A percentile compares a stretch with the other conserved stretches of the same genome.
Conservation (phyloP, 345 rosid species). For the Moricandia moricandioides region DNA sequence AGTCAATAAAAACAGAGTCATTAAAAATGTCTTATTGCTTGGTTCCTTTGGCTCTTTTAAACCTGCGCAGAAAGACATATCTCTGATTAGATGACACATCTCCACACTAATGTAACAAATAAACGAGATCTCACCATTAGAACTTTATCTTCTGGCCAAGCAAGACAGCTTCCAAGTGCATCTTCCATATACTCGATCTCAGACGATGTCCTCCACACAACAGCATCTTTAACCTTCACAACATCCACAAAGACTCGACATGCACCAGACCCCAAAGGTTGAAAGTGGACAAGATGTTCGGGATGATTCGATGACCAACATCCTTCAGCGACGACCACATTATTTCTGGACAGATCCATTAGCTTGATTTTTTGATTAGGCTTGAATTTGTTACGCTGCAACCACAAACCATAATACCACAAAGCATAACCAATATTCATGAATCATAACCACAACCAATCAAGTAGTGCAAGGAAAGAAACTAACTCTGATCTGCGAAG, state of each 20-base stretch:
- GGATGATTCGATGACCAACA: neutral
- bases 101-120: too few relatives aligned
- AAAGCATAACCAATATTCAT: too few relatives aligned
- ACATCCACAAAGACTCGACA: neutral
- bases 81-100: too few relatives aligned
- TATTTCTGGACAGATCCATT: neutral
- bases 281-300: neutral
- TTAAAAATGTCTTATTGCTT: neutral
- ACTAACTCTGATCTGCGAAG: too few relatives aligned
- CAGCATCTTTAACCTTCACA: neutral
- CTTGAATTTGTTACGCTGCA: neutral
- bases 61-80: too few relatives aligned
- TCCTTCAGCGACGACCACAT: neutral
- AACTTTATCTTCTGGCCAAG: neutral
- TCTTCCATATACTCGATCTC: conserved; percentile 1
- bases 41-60: neutral
- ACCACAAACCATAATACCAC: too few relatives aligned
- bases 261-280: neutral
- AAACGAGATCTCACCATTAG: neutral
- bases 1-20: neutral
- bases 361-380: neutral
- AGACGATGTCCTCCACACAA: neutral
- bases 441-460: too few relatives aligned
- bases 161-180: conserved; percentile 1
- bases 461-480: too few relatives aligned